These are phyloP conservation scores for Firmiana major DNA, from an alignment of 345 rosid genomes.

Conservation along the genomic window DNA sequence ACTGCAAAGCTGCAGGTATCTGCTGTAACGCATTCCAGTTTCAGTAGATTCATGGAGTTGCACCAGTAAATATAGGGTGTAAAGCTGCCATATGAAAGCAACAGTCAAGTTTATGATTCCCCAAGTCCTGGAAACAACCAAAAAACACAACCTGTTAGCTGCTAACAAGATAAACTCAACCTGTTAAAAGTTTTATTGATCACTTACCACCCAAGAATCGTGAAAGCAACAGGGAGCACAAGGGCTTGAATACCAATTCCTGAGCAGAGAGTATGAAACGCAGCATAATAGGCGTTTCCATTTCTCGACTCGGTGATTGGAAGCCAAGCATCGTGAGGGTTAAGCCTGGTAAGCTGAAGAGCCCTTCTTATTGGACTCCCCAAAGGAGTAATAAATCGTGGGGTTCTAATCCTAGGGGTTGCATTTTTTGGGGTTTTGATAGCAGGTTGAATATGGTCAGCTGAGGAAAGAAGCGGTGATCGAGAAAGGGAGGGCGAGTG, in stretches of 20 bases:
- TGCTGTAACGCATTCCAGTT: conserved; percentile 55
- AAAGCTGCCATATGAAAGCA: conserved; percentile 77
- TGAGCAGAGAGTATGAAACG: conserved; percentile 79
- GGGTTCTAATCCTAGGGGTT: conserved; percentile 52
- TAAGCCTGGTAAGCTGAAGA: conserved; percentile 52
- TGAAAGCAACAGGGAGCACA: conserved; percentile 81
- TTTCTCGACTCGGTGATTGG: conserved; percentile 89
- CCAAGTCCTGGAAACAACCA: conserved; percentile 49
- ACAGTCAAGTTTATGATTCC: conserved; percentile 51
- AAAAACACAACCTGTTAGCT: too few relatives aligned
- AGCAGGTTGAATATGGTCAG: conserved; percentile 36
- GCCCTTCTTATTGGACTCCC: conserved; percentile 54
- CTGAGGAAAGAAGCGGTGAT: conserved; percentile 46
- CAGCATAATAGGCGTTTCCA: conserved; percentile 72
- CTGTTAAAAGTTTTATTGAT: not conserved
- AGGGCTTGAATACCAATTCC: conserved; percentile 86
- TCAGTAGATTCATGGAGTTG: conserved; percentile 72
- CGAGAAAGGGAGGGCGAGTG: conserved; percentile 70
- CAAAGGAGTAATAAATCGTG: conserved; percentile 57
- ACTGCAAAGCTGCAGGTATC: conserved; percentile 59
- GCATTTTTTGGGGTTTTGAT: conserved; percentile 30
- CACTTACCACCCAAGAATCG: conserved; percentile 74
- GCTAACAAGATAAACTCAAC: not conserved
- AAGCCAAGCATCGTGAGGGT: conserved; percentile 79
- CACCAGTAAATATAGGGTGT: conserved; percentile 62